phyloP scores from a whole-genome alignment of 23 red algal genomes.

The Cyanidiococcus yangmingshanensis region DNA sequence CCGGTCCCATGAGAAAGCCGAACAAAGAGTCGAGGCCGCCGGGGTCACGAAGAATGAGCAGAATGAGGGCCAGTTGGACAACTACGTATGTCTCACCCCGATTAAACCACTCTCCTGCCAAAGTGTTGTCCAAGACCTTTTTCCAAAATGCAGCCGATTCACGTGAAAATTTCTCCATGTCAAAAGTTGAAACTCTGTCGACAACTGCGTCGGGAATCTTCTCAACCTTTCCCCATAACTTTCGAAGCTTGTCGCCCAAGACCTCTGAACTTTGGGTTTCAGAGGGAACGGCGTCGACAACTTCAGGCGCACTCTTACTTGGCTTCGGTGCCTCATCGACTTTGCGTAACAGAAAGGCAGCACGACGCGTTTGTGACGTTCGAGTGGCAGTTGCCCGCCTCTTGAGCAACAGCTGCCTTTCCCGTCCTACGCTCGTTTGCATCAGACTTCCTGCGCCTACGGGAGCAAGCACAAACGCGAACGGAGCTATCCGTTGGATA shows the following conservation, averaged over 20 bases:
- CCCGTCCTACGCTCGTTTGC: too few relatives aligned
- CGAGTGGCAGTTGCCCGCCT: not conserved
- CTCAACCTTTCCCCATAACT: not conserved
- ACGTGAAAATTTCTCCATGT: constrained; percentile 37
- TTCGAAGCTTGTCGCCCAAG: not conserved
- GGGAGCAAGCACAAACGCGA: too few relatives aligned
- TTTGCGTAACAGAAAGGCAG: not conserved
- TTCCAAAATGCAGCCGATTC: constrained; percentile 35
- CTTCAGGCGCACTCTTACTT: not conserved
- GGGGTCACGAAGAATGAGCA: constrained; percentile 51
- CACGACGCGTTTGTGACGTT: not conserved
- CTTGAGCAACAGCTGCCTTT: too few relatives aligned
- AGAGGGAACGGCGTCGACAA: not conserved
- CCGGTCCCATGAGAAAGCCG: constrained; percentile 59
- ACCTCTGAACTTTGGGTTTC: not conserved
- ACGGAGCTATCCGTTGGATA: too few relatives aligned
- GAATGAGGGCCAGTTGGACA: constrained; percentile 55
- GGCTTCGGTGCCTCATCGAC: not conserved
- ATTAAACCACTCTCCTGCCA: constrained; percentile 86
- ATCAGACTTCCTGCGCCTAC: too few relatives aligned
- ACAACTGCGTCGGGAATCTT: not conserved
- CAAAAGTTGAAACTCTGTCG: constrained; percentile 17
- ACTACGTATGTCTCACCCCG: constrained; percentile 81
- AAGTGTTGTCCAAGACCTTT: constrained; percentile 66
- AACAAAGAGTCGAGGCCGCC: constrained; percentile 49